These are phyloP conservation scores for Kwoniella pini DNA, from an alignment of 768 basidiomycete genomes.

Conservation along the genomic window DNA sequence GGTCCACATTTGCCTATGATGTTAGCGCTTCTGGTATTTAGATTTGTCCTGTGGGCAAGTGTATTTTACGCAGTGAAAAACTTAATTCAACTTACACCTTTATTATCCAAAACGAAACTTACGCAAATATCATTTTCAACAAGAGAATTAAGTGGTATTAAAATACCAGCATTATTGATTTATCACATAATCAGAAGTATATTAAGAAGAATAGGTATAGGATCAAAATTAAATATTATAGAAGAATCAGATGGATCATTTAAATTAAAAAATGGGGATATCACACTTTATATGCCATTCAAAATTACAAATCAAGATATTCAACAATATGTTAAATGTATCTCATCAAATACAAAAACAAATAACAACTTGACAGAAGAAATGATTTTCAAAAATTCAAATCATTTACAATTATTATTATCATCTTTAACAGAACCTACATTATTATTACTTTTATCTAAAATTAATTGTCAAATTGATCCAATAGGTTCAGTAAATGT, in stretches of 20 bases:
- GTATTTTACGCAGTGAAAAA: no score
- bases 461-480: constrained; percentile 19
- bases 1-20: no score
- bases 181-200: background rate
- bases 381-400: background rate
- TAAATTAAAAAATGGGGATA: background rate
- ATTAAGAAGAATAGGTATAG: background rate
- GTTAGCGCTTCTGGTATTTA: no score
- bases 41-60: no score
- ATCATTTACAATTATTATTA: constrained; percentile 18
- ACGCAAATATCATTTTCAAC: background rate
- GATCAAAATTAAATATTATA: background rate
- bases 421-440: constrained; percentile 23
- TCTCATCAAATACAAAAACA: background rate
- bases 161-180: background rate
- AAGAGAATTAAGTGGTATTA: background rate
- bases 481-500: constrained; percentile 34
- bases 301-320: background rate
- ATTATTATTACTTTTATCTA: constrained; percentile 24
- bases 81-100: background rate
- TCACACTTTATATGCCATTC: background rate
- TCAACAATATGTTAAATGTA: background rate
- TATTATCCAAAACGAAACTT: background rate
- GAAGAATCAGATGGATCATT: background rate
- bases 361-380: background rate